A percentile compares a stretch with the other conserved stretches of the same genome.
These are phyloP conservation scores for Metschnikowia chrysomelidarum DNA, from an alignment of 805 yeast genomes.

Conservation along the genomic window DNA sequence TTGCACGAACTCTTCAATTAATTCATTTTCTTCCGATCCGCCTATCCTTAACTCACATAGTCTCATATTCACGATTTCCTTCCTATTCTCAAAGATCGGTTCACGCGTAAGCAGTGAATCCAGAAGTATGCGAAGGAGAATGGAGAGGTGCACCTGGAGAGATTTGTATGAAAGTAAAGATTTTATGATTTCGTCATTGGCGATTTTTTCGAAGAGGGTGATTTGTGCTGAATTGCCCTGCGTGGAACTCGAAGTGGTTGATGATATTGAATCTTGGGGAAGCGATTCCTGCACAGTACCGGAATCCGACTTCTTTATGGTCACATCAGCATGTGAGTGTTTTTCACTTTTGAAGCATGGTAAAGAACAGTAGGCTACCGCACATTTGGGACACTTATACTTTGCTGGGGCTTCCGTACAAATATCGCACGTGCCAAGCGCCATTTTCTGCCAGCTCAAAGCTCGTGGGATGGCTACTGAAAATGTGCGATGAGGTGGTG, in stretches of 20 bases:
- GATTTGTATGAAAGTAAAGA: constrained; percentile 50
- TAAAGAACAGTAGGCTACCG: constrained; percentile 52
- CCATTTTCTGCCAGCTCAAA: too few relatives aligned
- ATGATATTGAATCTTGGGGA: not conserved
- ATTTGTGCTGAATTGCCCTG: not conserved
- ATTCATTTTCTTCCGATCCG: constrained; percentile 64
- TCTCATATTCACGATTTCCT: constrained; percentile 59
- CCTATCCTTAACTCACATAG: constrained; percentile 58
- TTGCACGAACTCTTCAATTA: constrained; percentile 67
- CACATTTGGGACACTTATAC: constrained; percentile 59
- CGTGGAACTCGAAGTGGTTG: not conserved
- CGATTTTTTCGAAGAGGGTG: constrained; percentile 13
- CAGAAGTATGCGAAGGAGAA: constrained; percentile 46
- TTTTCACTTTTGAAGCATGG: constrained; percentile 53
- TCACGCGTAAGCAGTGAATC: constrained; percentile 51
- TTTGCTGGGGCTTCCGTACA: constrained; percentile 39
- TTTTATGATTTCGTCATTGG: constrained; percentile 44
- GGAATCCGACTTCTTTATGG: not conserved
- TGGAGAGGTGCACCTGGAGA: constrained; percentile 53
- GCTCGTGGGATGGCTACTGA: too few relatives aligned
- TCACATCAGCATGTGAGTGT: constrained; percentile 27
- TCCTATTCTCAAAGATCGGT: constrained; percentile 49
- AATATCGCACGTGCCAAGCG: constrained; percentile 33
- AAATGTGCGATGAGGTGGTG: too few relatives aligned
- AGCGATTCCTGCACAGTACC: not conserved